Conservation (phyloP, 169 alveolate species). For the Plasmodium cynomolgi region DNA sequence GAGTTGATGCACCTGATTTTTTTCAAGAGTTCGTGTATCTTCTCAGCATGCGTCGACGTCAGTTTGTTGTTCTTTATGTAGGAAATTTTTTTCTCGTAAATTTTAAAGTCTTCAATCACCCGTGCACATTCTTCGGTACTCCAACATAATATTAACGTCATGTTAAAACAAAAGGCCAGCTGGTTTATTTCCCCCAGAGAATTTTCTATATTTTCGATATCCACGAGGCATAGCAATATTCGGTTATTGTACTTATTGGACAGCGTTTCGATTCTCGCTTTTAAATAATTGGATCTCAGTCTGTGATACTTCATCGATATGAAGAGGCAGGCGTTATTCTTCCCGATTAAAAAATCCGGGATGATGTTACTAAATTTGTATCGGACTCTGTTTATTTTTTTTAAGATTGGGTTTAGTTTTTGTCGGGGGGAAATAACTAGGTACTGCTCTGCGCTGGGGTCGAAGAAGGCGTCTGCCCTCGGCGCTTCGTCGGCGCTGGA, state of each 20-base stretch:
- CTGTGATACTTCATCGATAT: slow-evolving; percentile 84
- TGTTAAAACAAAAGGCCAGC: slow-evolving; percentile 41
- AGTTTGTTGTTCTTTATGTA: slow-evolving; percentile 29
- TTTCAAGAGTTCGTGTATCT: slow-evolving; percentile 69
- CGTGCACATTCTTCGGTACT: slow-evolving; percentile 67
- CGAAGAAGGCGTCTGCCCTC: slow-evolving; percentile 10
- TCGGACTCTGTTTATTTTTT: slow-evolving; percentile 75
- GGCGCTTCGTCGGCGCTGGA: neutral
- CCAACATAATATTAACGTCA: slow-evolving; percentile 72
- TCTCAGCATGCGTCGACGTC: slow-evolving; percentile 43
- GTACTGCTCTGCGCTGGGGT: slow-evolving; percentile 56
- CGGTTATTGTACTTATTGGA: slow-evolving; percentile 64
- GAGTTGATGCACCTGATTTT: slow-evolving; percentile 60
- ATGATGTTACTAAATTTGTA: slow-evolving; percentile 79
- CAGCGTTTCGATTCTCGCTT: slow-evolving; percentile 76
- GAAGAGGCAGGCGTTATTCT: slow-evolving; percentile 79
- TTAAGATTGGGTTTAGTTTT: slow-evolving; percentile 82
- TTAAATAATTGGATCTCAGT: slow-evolving; percentile 77
- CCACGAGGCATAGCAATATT: slow-evolving; percentile 65
- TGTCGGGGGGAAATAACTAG: slow-evolving; percentile 82
- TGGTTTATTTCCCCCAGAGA: slow-evolving; percentile 74
- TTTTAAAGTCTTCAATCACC: slow-evolving; percentile 62
- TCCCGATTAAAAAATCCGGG: slow-evolving; percentile 80
- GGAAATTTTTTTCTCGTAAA: slow-evolving; percentile 45
- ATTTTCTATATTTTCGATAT: slow-evolving; percentile 69